Evolutionary conservation across 129 eudicot species (phyloP).

Genomic region (Helianthus tuberosus): DNA sequence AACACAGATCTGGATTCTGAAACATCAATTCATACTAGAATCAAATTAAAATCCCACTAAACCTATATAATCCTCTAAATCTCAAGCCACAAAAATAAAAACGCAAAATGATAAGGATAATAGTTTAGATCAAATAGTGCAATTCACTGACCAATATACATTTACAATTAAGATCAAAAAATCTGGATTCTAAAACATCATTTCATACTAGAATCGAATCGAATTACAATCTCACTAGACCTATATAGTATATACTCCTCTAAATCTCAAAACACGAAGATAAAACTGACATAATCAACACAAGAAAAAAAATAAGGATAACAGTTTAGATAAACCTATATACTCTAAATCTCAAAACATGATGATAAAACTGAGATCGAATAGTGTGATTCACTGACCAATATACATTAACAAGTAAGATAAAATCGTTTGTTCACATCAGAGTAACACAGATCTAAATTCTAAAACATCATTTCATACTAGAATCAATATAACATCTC

Average conservation of each 20-base stretch:
- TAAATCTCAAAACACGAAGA: slow-evolving; percentile 5
- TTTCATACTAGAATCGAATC: background rate
- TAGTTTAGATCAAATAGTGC: background rate
- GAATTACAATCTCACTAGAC: background rate
- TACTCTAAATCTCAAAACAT: too few species aligned
- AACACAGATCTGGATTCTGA: too few species aligned
- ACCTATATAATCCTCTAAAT: background rate
- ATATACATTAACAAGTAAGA: background rate
- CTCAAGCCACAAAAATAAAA: background rate
- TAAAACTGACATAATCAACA: background rate
- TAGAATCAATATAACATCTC: background rate
- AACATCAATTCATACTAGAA: too few species aligned
- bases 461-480: background rate
- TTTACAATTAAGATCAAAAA: background rate
- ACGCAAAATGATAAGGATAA: background rate
- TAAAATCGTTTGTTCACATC: background rate
- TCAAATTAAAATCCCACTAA: background rate
- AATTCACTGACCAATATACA: background rate
- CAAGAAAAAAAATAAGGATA: too few species aligned
- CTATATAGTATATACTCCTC: background rate
- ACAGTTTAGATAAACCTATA: too few species aligned
- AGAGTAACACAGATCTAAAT: too few species aligned
- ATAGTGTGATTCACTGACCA: slow-evolving; percentile 5
- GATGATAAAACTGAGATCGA: too few species aligned
- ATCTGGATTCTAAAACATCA: slow-evolving; percentile 18